Evolutionary conservation across 1,139 yeast species (phyloP).

Genomic region (Candida buenavistaensis): DNA sequence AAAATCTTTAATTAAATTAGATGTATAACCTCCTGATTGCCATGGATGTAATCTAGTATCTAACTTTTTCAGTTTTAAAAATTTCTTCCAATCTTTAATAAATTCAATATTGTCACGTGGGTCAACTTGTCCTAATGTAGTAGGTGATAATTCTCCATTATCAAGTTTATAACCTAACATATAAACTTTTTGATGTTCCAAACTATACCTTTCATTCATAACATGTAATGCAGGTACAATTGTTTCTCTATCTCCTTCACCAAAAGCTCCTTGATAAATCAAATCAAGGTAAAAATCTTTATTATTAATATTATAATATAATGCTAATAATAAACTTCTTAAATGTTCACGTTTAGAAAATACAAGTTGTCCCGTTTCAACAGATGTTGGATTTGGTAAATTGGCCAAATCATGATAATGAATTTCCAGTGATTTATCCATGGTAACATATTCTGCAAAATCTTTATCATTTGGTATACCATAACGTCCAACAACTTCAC

Average conservation of each 20-base stretch:
- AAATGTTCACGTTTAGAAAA: constrained; percentile 34
- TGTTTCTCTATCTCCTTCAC: constrained; percentile 42
- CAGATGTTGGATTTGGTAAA: constrained; percentile 27
- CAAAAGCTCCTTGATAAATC: constrained; percentile 39
- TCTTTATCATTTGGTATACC: constrained; percentile 30
- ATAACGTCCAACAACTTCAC: constrained; percentile 29
- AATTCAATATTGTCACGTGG: constrained; percentile 27
- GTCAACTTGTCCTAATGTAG: constrained; percentile 35
- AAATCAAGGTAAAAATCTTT: constrained; percentile 29
- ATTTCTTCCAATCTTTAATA: constrained; percentile 28
- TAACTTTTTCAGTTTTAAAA: constrained; percentile 19
- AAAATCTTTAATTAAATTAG: constrained; percentile 23
- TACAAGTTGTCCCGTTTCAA: constrained; percentile 39
- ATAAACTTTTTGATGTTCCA: constrained; percentile 25
- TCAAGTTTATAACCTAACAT: constrained; percentile 25
- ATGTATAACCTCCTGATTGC: constrained; percentile 30
- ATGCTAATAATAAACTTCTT: constrained; percentile 27
- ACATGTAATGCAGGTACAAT: constrained; percentile 40
- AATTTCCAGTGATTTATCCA: constrained; percentile 20
- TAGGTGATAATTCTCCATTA: constrained; percentile 25
- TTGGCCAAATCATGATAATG: constrained; percentile 36
- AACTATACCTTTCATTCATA: constrained; percentile 34
- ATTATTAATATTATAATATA: constrained; percentile 35
- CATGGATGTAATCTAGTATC: constrained; percentile 35
- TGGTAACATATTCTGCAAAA: constrained; percentile 21